Base-by-base conservation (phyloP, 768 basidiomycete species). In the Boletales sp. region DNA sequence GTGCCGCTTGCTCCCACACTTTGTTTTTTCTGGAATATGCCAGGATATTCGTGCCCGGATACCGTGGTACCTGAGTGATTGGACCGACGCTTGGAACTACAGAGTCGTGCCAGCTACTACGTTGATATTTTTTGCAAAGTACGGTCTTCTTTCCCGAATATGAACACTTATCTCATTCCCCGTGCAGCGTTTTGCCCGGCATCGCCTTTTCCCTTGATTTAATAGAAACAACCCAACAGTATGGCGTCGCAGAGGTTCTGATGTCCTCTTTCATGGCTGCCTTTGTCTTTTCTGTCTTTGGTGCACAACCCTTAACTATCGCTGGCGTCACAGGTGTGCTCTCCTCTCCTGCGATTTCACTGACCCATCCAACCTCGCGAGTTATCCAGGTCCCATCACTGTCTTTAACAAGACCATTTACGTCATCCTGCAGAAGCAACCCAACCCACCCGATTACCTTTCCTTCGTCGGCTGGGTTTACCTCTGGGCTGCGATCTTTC, bases 391-490 rank as follows among this genome's bases (percentile, higher is more conserved):
- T 18, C 93, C 94, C 2, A 94, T 94, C 60, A 94, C 92, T 4
- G 90, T 95, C 9, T 84, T 94, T 57, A 94, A 94, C 73, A 90
- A 89, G 72, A 91, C 87, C 2, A 90, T 94, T 39, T 93, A 80
- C 65, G 77, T 85, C 57, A 90, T 94, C 50, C 72, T 90, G 47
- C 63, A 77, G 58, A 71, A 70, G 17, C 75, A 78, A 45, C 57
- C 73, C 10, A 74, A 84, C 51, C 72, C 84, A 6, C 90, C 91
- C 2, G 66, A 78, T 44, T 95, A 94, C 63, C 78, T 93, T n/a
- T 86, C 87, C 32, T 94, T 94, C 60, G 78, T 94, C 9, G 91
- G 91, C 24, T 94, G 93, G 93, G 87, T 91, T 0, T 94, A 95
- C 64, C 70, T 93, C 0, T 94, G 91, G 91, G 89, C 80, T 31